Evolutionary conservation across 2,329 filamentous ascomycete species (phyloP), one percentile per base, ranked within the genome.

Genomic region (Blumeria graminis): DNA sequence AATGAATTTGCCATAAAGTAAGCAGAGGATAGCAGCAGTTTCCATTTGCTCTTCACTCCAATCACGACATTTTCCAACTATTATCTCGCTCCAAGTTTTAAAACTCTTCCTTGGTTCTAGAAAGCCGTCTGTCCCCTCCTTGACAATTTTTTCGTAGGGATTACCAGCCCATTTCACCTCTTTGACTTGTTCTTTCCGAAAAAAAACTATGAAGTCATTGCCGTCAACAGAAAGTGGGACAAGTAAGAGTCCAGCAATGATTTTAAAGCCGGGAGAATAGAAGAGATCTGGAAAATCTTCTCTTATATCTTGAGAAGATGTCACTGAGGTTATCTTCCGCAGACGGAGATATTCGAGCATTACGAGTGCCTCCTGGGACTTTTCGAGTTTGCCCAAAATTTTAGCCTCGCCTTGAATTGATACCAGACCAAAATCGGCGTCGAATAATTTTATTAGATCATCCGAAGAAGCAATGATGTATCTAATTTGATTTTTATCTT

Each of bases 391-490:
- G 0, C 88, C 88, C 32, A 94, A 69, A 1, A 94, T 82, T 64
- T 94, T 94, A 0, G 87, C 92, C 66, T 94, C 87, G n/a, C 85
- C 86, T 33, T 77, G 75, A 48, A 94, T 94, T 0, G 85, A 93
- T 0, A 94, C 69, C 45, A 92, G 74, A 2, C 87, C 89, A 65
- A 86, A 92, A 63, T 94, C 88, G 0, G 87, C 88, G 64, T 92
- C 81, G 60, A 94, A 94, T 0, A 94, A 72, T 62, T 80, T 86
- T 3, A 94, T 67, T 0, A 94, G 69, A 63, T 94, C 88, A 56
- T 93, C 86, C 0, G 86, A 92, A 0, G 86, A 92, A 0, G 87
- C 87, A 57, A 93, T 82, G 52, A 94, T 94, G 65, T 94, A 94
- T 0, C 87, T 87, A 0, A 86, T 86, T 0, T 87, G 86, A 55